A percentile compares a stretch with the other conserved stretches of the same genome.
Evolutionary conservation across 1,284 basidiomycete genomes (phyloP).

Genomic region (Bjerkandera adusta): DNA sequence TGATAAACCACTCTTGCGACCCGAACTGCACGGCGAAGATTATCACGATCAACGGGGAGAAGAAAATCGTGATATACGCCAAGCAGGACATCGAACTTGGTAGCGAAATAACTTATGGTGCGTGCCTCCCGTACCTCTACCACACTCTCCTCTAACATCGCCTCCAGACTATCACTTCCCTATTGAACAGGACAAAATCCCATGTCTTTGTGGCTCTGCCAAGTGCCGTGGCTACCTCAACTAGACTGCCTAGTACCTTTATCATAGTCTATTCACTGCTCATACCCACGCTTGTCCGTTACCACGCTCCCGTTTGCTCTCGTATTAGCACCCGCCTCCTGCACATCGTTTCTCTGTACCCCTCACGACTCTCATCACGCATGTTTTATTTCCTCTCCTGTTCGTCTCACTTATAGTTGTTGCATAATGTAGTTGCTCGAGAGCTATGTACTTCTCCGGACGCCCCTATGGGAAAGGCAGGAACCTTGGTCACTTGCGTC

Average conservation of each 20-base stretch:
- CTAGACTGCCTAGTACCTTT: slow-evolving; percentile 37
- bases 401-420: neutral
- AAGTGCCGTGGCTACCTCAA: slow-evolving; percentile 92
- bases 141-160: neutral
- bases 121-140: slow-evolving; percentile 25
- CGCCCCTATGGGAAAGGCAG: no score
- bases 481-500: no score
- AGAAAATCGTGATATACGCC: slow-evolving; percentile 99
- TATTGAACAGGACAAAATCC: slow-evolving; percentile 90
- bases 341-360: slow-evolving; percentile 3
- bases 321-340: no score
- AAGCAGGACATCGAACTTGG: slow-evolving; percentile 92
- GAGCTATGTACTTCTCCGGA: no score
- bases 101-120: slow-evolving; percentile 93
- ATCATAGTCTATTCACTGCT: slow-evolving; percentile 3
- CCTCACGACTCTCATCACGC: neutral
- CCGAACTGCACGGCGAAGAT: slow-evolving; percentile 99
- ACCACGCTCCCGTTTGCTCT: slow-evolving; percentile 9
- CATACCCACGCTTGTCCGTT: slow-evolving; percentile 8
- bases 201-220: slow-evolving; percentile 82
- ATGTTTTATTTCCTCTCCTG: neutral
- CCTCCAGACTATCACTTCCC: slow-evolving; percentile 87
- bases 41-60: slow-evolving; percentile 96
- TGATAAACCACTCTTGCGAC: slow-evolving; percentile 97
- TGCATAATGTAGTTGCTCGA: neutral